Evolutionary conservation across 2,329 filamentous ascomycete species (phyloP), one percentile per base, ranked within the genome.

Genomic region (Alternaria postmessia): DNA sequence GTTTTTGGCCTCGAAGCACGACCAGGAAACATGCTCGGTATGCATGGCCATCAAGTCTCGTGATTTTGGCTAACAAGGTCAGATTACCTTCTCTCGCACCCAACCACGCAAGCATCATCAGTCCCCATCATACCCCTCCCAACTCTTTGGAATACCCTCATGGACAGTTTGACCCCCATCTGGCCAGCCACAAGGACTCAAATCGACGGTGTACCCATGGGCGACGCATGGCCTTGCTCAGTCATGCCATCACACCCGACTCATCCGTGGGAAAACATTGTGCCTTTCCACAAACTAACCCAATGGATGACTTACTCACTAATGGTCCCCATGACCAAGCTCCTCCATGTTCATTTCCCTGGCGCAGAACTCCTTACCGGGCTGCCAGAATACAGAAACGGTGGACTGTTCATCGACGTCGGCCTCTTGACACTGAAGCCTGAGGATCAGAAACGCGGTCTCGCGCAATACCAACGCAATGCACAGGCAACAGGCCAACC

Each of bases 241-340:
- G 87, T 89, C 32, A 92, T 98, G 87, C 93, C 93, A n/a, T 86
- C 84, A 20, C 88, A 90, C 77, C 84, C 89, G 67, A 86, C 86
- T 7, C 83, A 88, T 66, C 85, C 88, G 1, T 93, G 91, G 90
- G 91, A 94, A 75, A 89, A 85, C 68, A 94, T 96, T 70, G 87
- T 94, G 11, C 93, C 93, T 0, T 96, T 97, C 82, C 94, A 97
- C 83, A 97, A 75, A 42, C 86, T 96, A 36, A 96, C 93, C 0
- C 93, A 97, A 78, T 97, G 94, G 94, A 89, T 97, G 57, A 92
- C 91, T 51, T 97, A 97, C 80, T 96, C 93, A 3, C 86, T 97
- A 57, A 96, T 96, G 91, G 90, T 93, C 24, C 93, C 93, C 0
- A 96, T 97, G 90, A 87, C 89, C 57, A 91, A 88, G 66, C 79